Evolutionary conservation across 306 rosid genomes (phyloP).

Genomic region (Fagus sylvatica): DNA sequence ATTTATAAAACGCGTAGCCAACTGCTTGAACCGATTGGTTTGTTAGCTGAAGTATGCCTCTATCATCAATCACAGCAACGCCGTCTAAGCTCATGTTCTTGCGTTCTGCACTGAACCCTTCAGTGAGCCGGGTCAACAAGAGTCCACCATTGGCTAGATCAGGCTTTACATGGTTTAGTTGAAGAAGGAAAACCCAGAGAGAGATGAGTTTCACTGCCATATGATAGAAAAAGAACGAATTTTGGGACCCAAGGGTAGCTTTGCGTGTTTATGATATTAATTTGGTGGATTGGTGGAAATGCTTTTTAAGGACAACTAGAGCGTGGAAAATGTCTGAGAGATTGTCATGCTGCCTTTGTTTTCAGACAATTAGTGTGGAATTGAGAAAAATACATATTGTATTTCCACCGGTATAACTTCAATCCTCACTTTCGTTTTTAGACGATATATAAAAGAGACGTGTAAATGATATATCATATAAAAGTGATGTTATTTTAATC

Average conservation of each 20-base stretch:
- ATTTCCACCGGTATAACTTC: too few relatives aligned
- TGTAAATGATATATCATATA: too few relatives aligned
- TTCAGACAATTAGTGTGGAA: too few relatives aligned
- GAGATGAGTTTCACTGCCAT: constrained; percentile 31
- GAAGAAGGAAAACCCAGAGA: constrained; percentile 17
- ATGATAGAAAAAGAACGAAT: not conserved
- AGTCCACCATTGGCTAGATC: constrained; percentile 16
- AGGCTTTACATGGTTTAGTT: constrained; percentile 13
- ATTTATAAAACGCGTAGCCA: constrained; percentile 44
- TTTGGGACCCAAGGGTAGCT: not conserved
- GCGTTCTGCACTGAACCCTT: constrained; percentile 26
- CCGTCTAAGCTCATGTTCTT: constrained; percentile 43
- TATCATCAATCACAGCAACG: constrained; percentile 28
- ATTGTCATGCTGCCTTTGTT: too few relatives aligned
- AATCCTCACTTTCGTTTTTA: too few relatives aligned
- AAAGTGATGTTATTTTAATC: too few relatives aligned
- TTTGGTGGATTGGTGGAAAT: too few relatives aligned
- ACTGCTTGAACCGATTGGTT: constrained; percentile 23
- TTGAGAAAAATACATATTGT: too few relatives aligned
- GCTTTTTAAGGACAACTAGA: too few relatives aligned
- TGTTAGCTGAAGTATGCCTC: constrained; percentile 43
- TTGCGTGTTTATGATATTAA: too few relatives aligned
- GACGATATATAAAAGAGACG: too few relatives aligned
- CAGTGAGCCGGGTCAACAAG: constrained; percentile 20
- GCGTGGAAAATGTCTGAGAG: too few relatives aligned